Evolutionary conservation across 106 monocot species (phyloP).

Genomic region (Allium fistulosum): DNA sequence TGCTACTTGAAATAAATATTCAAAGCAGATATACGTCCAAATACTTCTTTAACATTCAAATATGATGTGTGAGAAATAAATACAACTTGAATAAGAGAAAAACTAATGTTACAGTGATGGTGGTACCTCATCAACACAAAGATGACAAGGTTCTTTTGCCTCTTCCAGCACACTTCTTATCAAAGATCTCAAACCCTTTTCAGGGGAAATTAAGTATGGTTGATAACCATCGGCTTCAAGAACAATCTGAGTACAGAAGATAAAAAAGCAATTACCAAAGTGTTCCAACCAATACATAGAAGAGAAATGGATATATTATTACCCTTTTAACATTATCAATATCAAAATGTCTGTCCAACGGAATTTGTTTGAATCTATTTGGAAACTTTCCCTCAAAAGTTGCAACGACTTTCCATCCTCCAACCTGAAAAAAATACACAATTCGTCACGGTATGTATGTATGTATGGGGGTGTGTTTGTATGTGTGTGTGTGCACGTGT

Average conservation of each 20-base stretch:
- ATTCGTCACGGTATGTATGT: background rate
- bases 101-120: background rate
- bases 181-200: constrained; percentile 73
- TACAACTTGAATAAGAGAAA: background rate
- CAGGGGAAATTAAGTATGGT: constrained; percentile 94
- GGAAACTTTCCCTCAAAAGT: constrained; percentile 96
- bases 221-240: constrained; percentile 98
- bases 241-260: constrained; percentile 53
- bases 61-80: background rate
- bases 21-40: too few relatives aligned
- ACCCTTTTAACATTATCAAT: constrained; percentile 98
- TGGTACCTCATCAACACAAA: constrained; percentile 87
- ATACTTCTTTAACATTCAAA: background rate
- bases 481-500: background rate
- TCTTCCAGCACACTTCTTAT: constrained; percentile 69
- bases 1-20: too few relatives aligned
- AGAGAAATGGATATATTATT: constrained; percentile 8
- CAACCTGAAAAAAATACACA: constrained; percentile 37
- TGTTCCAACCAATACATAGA: too few relatives aligned
- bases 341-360: constrained; percentile 90
- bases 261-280: too few relatives aligned
- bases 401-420: constrained; percentile 95
- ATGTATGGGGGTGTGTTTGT: background rate
- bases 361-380: constrained; percentile 86
- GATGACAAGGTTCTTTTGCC: constrained; percentile 82